Conservation (phyloP, 208 protist species). For the Vickermania ingenoplastis region DNA sequence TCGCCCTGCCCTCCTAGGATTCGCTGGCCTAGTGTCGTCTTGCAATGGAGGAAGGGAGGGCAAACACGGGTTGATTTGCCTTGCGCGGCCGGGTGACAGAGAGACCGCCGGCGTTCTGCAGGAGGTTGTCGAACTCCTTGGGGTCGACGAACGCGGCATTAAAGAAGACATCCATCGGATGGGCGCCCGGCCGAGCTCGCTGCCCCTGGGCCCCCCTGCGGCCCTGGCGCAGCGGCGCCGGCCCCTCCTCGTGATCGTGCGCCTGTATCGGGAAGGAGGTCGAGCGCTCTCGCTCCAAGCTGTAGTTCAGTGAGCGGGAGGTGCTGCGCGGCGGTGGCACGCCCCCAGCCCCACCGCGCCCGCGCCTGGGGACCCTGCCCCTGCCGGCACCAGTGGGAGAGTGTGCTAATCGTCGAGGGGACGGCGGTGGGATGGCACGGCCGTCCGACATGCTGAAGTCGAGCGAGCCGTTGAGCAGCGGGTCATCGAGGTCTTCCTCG, state of each 20-base stretch:
- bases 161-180: conserved; percentile 84
- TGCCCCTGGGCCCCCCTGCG: conserved; percentile 11
- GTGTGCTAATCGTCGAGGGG: no score
- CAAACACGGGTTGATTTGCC: conserved; percentile 44
- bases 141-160: conserved; percentile 74
- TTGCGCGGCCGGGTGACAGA: conserved; percentile 24
- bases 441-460: no score
- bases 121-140: conserved; percentile 84
- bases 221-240: not conserved
- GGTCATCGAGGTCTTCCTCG: conserved; percentile 1
- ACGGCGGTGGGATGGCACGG: no score
- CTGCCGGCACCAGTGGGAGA: no score
- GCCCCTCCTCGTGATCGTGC: not conserved
- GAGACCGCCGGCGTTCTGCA: conserved; percentile 63
- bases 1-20: no score
- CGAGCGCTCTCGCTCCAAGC: no score
- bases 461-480: not conserved
- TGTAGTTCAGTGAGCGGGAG: no score
- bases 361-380: no score
- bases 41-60: conserved; percentile 58
- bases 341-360: no score
- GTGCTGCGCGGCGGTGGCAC: no score
- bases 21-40: conserved; percentile 16
- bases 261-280: no score
- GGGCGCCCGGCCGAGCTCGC: no score